Base-by-base conservation (phyloP, 2,329 filamentous ascomycete genomes). In the Cladorrhinum sp. region DNA sequence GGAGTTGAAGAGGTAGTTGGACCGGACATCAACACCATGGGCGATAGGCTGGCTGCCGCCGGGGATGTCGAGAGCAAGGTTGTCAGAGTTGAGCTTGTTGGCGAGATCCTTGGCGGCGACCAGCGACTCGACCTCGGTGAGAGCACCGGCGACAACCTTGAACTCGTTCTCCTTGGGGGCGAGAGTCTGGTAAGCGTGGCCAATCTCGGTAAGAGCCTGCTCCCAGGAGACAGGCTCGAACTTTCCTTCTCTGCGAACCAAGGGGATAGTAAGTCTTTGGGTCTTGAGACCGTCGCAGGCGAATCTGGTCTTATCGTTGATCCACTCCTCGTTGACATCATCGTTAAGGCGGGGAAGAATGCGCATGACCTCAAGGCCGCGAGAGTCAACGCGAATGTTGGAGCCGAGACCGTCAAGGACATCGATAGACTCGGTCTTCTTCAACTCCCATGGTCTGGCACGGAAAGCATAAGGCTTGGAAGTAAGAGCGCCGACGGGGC, bases 261-360 rank as follows among this genome's bases (percentile, higher is more conserved):
- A 80, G 48, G 95, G 95, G 67, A 94, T 95, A 36, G 95, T 98
- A 60, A 99, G 82, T 73, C 95, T 87, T 78, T 99, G 95, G 52
- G 94, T 98, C 85, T 93, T 96, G 67, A 99, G 83, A 55, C 95
- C 95, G 74, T 99, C 95, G 74, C 93, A 96, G 48, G 95, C 94
- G 75, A 98, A 99, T 66, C 95, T 87, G 46, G 92, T 88, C 84
- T 98, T 99, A 81, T 99, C 95, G 77, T 98, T 95, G 76, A 99
- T 98, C 95, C 95, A 99, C 77, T 99, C 95, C 80, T 99, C 95
- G 76, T 99, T 99, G 70, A 99, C 87, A 71, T 98, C 93, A 73
- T 99, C 95, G 75, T 99, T 99, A 64, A 99, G 83, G 70, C 95
- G 86, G 62, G 95, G 95, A 16, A 97, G 74, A 63, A 99, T 84